Evolutionary conservation across 345 rosid genomes (phyloP).

Genomic region (Eucalyptus globulus): DNA sequence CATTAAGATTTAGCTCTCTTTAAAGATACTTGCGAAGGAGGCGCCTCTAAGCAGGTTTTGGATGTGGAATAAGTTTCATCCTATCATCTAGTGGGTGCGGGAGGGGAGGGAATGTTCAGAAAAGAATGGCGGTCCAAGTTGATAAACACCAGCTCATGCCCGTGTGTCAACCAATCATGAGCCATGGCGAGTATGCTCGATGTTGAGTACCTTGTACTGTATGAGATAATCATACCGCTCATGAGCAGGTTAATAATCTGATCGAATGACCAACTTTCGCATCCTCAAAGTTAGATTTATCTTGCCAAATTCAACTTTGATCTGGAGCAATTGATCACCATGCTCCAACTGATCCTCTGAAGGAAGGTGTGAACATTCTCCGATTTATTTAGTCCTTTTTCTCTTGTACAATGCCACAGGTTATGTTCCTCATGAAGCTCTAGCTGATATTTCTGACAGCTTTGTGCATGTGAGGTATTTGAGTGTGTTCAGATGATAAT

Average conservation of each 20-base stretch:
- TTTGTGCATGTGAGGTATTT: too few species aligned
- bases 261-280: neutral
- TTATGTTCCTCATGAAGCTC: neutral
- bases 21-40: neutral
- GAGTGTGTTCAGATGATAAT: neutral
- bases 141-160: neutral
- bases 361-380: neutral
- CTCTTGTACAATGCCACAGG: neutral
- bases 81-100: neutral
- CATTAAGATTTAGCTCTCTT: constrained; percentile 20
- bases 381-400: neutral
- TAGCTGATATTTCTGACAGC: neutral
- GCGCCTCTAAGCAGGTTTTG: neutral
- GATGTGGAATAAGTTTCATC: neutral
- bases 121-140: neutral
- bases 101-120: neutral
- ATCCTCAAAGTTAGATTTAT: neutral
- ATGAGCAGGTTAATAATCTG: neutral
- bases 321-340: neutral
- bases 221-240: neutral
- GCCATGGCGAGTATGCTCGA: neutral
- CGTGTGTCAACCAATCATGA: neutral
- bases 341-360: neutral
- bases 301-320: neutral
- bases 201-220: neutral